Evolutionary conservation across 2,329 filamentous ascomycete species (phyloP).

Genomic region (Ceratocystiopsis sp.): DNA sequence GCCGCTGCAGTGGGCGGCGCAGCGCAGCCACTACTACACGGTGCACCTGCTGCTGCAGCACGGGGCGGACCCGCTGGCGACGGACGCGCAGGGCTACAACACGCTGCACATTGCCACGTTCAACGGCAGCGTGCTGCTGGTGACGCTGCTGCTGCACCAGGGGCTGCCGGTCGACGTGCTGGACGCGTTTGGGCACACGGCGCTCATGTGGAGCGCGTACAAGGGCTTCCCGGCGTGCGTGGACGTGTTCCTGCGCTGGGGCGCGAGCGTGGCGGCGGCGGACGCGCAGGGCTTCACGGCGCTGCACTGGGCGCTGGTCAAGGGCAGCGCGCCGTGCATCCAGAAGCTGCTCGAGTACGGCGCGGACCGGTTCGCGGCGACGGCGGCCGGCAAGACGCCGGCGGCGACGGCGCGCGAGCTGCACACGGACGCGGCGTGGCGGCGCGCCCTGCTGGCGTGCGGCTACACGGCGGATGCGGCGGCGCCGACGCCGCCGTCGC

Average conservation of each 20-base stretch:
- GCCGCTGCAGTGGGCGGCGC: constrained; percentile 90
- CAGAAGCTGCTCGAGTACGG: constrained; percentile 93
- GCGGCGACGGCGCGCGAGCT: constrained; percentile 75
- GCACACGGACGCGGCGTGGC: constrained; percentile 53
- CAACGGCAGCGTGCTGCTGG: constrained; percentile 82
- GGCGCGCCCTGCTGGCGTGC: constrained; percentile 14
- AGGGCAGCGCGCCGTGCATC: constrained; percentile 76
- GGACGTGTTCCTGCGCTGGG: constrained; percentile 85
- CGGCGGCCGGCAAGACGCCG: constrained; percentile 79
- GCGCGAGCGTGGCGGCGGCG: constrained; percentile 75
- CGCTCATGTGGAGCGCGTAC: constrained; percentile 97
- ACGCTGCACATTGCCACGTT: constrained; percentile 94
- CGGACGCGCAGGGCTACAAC: constrained; percentile 93
- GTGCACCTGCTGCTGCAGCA: constrained; percentile 82
- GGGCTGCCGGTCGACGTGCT: constrained; percentile 86
- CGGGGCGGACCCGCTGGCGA: constrained; percentile 82
- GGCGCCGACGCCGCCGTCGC: background rate
- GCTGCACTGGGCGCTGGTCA: constrained; percentile 90
- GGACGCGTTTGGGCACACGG: constrained; percentile 81
- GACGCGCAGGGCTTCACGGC: constrained; percentile 92
- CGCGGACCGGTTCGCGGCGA: constrained; percentile 80
- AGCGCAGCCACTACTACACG: constrained; percentile 91
- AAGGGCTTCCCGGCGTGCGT: constrained; percentile 90
- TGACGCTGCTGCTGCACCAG: constrained; percentile 82
- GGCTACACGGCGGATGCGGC: constrained; percentile 36